Base-by-base conservation (phyloP, 306 rosid species). In the Clitoria ternatea region DNA sequence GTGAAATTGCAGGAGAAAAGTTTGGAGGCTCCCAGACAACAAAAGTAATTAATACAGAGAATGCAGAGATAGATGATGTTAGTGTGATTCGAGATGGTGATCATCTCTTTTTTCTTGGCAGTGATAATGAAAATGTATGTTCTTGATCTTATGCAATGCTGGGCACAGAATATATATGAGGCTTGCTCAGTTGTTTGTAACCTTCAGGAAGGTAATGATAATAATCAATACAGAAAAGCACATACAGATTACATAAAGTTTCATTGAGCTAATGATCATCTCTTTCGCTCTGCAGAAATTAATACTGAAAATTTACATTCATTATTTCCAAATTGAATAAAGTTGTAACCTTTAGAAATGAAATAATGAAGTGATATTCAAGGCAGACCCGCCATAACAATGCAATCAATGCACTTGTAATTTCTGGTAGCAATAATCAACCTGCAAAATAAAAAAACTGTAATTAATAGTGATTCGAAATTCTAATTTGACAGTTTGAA, bases 21-120 rank as follows among this genome's bases (percentile, higher is more conserved):
- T 89, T 86, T 65, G 85, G 88, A 78, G 82, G 72, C 68, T 4
- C 15, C 67, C 78, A 73, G 78, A 83, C 88, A 7, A 66, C 75
- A 10, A 87, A 79, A 66, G 82, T 89, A 15, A 37, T 77, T 10
- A 89, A 26, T 30, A 57, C 76, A 37, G 96, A 92, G 54, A 83
- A 92, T 19, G 95, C 95, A 36, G 98, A 92, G 79, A 89, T 92
- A 57, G 98, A 89, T 75, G 98, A 92, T 67, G 63, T 84, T n/a
- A 72, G 80, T 69, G 94, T 89, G 68, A 84, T 92, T 77, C 74
- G 90, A 65, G 96, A 92, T 22, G 88, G 90, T 3, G 98, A 92
- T 81, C 96, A 86, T 80, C 83, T 92, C 71, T 87, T 82, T 80
- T 64, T 92, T 15, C 79, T 68, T 77, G 63, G 74, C n/a, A 29